Conservation (phyloP, 2,329 filamentous ascomycete species). For the Mycosphaerella sp. region DNA sequence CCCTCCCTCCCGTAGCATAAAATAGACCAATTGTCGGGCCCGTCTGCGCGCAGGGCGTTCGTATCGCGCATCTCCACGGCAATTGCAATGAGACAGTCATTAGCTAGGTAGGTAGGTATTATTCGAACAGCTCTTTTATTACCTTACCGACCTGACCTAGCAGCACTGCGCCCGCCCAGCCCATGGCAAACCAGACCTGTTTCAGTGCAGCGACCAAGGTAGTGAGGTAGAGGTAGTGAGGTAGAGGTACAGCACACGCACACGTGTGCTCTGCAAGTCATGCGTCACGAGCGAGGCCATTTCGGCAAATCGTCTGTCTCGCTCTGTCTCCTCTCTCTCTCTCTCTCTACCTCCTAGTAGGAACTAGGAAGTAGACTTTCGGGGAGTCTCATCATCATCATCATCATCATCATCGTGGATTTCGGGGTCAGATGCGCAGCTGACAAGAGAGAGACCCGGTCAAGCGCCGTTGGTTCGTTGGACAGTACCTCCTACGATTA, state of each 20-base stretch:
- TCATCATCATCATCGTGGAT: too few relatives aligned
- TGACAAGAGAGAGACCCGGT: conserved; percentile 1
- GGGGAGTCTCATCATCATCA: too few relatives aligned
- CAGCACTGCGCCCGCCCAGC: neutral
- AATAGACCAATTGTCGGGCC: neutral
- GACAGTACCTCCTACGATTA: neutral
- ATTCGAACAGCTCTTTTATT: too few relatives aligned
- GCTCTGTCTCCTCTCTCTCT: too few relatives aligned
- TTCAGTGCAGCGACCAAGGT: conserved; percentile 6
- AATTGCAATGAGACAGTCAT: neutral
- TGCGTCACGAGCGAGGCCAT: conserved; percentile 10
- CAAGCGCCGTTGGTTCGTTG: neutral
- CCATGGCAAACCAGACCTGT: neutral
- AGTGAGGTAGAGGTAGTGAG: too few relatives aligned
- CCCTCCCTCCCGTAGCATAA: too few relatives aligned
- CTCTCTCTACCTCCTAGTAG: too few relatives aligned
- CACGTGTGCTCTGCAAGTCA: neutral
- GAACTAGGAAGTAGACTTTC: too few relatives aligned
- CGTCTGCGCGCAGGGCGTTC: neutral
- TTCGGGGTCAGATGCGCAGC: neutral
- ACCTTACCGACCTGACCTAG: neutral
- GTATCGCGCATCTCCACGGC: neutral
- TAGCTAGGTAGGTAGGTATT: too few relatives aligned
- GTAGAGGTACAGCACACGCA: too few relatives aligned
- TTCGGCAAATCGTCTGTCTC: neutral